These are phyloP conservation scores for Leccinellum albellum DNA, from an alignment of 768 basidiomycete species.

Conservation along the genomic window DNA sequence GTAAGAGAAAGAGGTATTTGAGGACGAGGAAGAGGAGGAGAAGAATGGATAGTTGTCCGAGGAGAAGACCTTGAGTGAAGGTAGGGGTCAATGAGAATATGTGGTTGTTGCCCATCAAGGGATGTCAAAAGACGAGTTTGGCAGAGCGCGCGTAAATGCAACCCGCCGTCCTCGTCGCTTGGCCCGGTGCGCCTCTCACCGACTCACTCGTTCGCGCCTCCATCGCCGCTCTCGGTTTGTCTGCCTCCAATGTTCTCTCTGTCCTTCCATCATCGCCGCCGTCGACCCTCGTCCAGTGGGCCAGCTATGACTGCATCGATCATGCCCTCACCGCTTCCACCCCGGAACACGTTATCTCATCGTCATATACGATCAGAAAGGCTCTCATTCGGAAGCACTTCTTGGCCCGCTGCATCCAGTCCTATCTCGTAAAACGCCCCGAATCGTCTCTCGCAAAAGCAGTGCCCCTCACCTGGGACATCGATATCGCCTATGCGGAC, in stretches of 20 bases:
- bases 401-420: slow-evolving; percentile 68
- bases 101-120: slow-evolving; percentile 43
- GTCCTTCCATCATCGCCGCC: slow-evolving; percentile 21
- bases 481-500: slow-evolving; percentile 87
- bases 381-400: slow-evolving; percentile 94
- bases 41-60: slow-evolving; percentile 89
- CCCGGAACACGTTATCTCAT: slow-evolving; percentile 56
- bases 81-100: slow-evolving; percentile 77
- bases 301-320: slow-evolving; percentile 82
- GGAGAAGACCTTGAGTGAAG: slow-evolving; percentile 91
- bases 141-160: neutral
- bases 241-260: slow-evolving; percentile 27
- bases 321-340: slow-evolving; percentile 64
- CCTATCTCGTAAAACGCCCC: slow-evolving; percentile 70
- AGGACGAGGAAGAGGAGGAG: slow-evolving; percentile 75
- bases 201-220: slow-evolving; percentile 44
- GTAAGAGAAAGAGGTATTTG: slow-evolving; percentile 93
- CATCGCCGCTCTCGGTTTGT: slow-evolving; percentile 32
- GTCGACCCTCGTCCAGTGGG: slow-evolving; percentile 63
- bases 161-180: slow-evolving; percentile 42
- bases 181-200: slow-evolving; percentile 55
- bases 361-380: slow-evolving; percentile 87
- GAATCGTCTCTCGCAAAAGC: slow-evolving; percentile 50
- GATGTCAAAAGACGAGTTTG: neutral
- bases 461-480: slow-evolving; percentile 73